Base-by-base conservation (phyloP, 192 early-diverging fungal species). In the Coemansia sp. region DNA sequence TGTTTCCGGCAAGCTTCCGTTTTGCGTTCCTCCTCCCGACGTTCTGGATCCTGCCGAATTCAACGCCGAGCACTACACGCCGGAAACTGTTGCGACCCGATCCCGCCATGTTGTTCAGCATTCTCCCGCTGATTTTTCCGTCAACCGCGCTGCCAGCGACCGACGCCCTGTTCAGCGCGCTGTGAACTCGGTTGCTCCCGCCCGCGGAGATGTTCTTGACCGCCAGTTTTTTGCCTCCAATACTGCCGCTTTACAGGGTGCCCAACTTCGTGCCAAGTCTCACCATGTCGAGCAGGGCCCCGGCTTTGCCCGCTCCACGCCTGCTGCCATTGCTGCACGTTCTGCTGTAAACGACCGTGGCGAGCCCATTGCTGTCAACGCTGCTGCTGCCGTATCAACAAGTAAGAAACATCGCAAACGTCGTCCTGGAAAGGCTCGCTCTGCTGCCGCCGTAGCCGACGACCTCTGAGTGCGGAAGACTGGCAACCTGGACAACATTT, bases 1-100 rank as follows among this genome's bases (percentile, higher is more conserved):
- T 79, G 93, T 97, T 30, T 86, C 88, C 55, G 97, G 97, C 56
- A 96, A 94, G 85, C 79, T 99, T 21, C 70, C 97, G 22, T 98
- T 84, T 87, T 91, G 91, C 68, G 84, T 88, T 49, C 93, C 97
- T 49, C 93, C 94, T 38, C 83, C 38, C 3, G 38, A 44, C 83
- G 16, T 49, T 30, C 16, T 69, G 71, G 47, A 77, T 53, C 9
- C 38, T 21, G 58, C 70, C n/a, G 85, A 88, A 27, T 99, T 98
- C 83, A 99, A 99, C 74, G 69, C 61, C 47, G 90, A 93, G 65
- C 87, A 91, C 41, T 90, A 96, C 77, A 81, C 84, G 48, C 76
- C 87, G 10, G 82, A 87, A 48, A 28, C 50, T 8, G 25, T 83
- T 4, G 71, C 78, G 22, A 30, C 34, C n/a, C 55, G 62, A 47